Base-by-base conservation (phyloP, 345 rosid genomes). In the Aurinia saxatilis region DNA sequence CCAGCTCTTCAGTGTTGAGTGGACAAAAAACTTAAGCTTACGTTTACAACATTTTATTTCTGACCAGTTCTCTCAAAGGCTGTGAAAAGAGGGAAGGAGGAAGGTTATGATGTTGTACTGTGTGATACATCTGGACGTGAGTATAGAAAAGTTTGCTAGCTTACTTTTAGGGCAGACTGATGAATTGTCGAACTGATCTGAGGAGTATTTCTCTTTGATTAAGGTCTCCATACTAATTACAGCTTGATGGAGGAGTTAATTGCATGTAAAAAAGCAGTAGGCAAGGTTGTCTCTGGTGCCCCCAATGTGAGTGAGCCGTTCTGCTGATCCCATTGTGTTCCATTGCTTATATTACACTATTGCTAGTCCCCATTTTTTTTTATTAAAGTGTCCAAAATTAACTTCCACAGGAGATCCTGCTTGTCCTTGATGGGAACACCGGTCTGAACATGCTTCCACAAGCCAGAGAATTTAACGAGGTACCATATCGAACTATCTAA, bases 371-470 rank as follows among this genome's bases (percentile, higher is more conserved):
- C 34, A 3, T 11, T 48, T 63, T 38, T 48, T 63, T 38, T 17
- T 35, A 19, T 56, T 7, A 0, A 0, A 7, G 14, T 2, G 13
- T 45, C 56, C 14, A 39, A 55, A 50, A 8, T 8, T 55, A 10
- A 50, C 19, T 7, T 50, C 25, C 47, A 53, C 21, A 92, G 98
- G 98, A 92, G 80, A 89, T 89, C 64, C 71, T 92, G 25, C 88
- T 87, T 55, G 98, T 92, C 50, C 82, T 92, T 63, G 98, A 92
- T 79, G 98, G 98, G 65, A 92, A 88, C 21, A 92, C 98, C 13
- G 98, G 98, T 40, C 67, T 92, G 74, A 92, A 92, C 77, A 89
- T 89, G 98, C 96, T 92, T 70, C 98, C 98, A 45, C 98, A 92
- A 73, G 98, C 98, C 57, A 84, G 98, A 74, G 98, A 92, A 64